Conservation (phyloP, 768 basidiomycete genomes). For the Boletus coccyginus region DNA sequence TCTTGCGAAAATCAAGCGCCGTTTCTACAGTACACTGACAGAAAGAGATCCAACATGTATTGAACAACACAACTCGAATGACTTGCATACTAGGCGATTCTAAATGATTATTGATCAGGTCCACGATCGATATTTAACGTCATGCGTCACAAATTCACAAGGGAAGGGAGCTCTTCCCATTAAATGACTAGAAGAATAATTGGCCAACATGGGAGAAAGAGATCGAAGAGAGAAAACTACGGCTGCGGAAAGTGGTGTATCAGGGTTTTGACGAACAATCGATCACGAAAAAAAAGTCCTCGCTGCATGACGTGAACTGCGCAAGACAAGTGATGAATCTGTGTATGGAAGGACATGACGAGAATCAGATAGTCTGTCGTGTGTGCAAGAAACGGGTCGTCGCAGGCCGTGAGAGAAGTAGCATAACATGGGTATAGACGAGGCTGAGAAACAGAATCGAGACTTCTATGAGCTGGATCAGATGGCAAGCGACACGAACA, state of each 20-base stretch:
- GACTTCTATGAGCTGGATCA: constrained; percentile 22
- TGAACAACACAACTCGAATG: not conserved
- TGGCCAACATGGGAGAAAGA: constrained; percentile 15
- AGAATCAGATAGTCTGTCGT: constrained; percentile 36
- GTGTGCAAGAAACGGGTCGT: constrained; percentile 32
- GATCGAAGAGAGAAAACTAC: constrained; percentile 11
- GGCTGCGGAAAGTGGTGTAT: constrained; percentile 16
- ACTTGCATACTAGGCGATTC: constrained; percentile 4
- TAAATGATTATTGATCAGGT: constrained; percentile 16
- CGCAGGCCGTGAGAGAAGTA: constrained; percentile 35
- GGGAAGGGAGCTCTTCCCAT: constrained; percentile 20
- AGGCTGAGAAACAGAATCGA: constrained; percentile 14
- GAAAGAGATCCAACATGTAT: not conserved
- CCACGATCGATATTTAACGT: constrained; percentile 11
- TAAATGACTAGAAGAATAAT: constrained; percentile 20
- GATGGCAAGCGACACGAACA: constrained; percentile 20
- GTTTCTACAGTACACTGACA: not conserved
- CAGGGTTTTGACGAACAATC: constrained; percentile 9
- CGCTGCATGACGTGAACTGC: constrained; percentile 17
- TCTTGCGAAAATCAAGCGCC: constrained; percentile 1
- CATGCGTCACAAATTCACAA: constrained; percentile 23
- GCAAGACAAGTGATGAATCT: constrained; percentile 26
- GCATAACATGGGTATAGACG: constrained; percentile 34
- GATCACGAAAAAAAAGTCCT: constrained; percentile 12
- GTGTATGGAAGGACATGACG: constrained; percentile 23